These are phyloP conservation scores for Exophiala mesophila DNA, from an alignment of 2,329 filamentous ascomycete species.

Conservation along the genomic window DNA sequence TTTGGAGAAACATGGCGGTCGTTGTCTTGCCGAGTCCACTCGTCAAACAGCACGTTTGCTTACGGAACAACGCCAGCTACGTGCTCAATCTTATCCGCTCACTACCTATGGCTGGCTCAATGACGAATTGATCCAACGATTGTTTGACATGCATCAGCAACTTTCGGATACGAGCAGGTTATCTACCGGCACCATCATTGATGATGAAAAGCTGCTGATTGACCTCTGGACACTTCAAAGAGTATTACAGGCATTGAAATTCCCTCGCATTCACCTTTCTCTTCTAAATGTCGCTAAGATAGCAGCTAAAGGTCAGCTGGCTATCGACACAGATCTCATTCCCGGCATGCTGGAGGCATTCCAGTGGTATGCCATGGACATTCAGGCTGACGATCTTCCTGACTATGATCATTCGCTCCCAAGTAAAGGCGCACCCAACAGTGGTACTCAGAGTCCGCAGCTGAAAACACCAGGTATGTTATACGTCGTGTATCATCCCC, in stretches of 20 bases:
- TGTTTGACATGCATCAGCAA: slow-evolving; percentile 56
- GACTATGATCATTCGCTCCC: slow-evolving; percentile 55
- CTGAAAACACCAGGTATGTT: slow-evolving; percentile 19
- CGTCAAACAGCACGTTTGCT: slow-evolving; percentile 74
- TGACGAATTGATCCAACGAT: slow-evolving; percentile 68
- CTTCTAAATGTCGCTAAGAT: slow-evolving; percentile 64
- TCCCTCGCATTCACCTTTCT: slow-evolving; percentile 62
- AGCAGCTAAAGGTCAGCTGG: slow-evolving; percentile 54
- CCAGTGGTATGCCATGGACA: slow-evolving; percentile 84
- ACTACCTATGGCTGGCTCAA: slow-evolving; percentile 75
- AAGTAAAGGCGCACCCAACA: slow-evolving; percentile 5
- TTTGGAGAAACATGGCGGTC: slow-evolving; percentile 76
- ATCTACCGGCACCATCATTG: not conserved
- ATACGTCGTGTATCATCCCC: not conserved
- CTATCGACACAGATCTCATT: slow-evolving; percentile 57
- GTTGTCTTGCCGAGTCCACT: slow-evolving; percentile 71
- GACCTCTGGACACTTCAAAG: slow-evolving; percentile 81
- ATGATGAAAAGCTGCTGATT: slow-evolving; percentile 54
- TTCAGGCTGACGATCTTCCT: slow-evolving; percentile 62
- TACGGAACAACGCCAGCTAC: slow-evolving; percentile 77
- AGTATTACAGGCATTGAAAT: slow-evolving; percentile 63
- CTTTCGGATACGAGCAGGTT: not conserved
- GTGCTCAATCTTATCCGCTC: slow-evolving; percentile 69
- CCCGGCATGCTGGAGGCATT: slow-evolving; percentile 86
- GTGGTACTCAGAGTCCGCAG: slow-evolving; percentile 12